These are phyloP conservation scores for Ambrosiella xylebori DNA, from an alignment of 2,329 filamentous ascomycete genomes.

Conservation along the genomic window DNA sequence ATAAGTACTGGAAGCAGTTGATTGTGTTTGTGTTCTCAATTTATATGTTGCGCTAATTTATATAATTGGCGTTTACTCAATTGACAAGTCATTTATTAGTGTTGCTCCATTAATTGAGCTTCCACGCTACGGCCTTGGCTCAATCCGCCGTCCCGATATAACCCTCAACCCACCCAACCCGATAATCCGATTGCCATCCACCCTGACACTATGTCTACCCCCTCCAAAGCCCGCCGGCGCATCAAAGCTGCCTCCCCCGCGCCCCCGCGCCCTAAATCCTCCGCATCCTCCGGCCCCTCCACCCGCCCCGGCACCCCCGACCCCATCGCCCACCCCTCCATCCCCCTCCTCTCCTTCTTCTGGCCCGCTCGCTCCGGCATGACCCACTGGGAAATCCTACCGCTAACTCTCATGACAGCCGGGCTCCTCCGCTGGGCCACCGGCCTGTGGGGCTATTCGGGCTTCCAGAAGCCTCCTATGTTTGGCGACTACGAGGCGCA, in stretches of 20 bases:
- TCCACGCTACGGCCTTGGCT: no score
- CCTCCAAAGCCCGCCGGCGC: conserved; percentile 42
- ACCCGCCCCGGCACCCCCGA: conserved; percentile 6
- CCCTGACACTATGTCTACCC: conserved; percentile 28
- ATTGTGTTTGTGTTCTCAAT: no score
- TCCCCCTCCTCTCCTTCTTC: conserved; percentile 83
- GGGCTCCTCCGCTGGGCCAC: conserved; percentile 88
- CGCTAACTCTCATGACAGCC: conserved; percentile 73
- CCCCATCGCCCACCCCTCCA: conserved; percentile 45
- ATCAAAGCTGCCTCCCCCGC: conserved; percentile 26
- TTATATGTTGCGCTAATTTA: no score
- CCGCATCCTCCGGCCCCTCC: conserved; percentile 2
- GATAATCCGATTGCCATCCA: neutral
- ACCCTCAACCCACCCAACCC: neutral
- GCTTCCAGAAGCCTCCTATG: conserved; percentile 69
- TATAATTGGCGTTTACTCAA: no score
- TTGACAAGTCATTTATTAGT: no score
- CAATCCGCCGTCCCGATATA: neutral
- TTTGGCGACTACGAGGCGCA: conserved; percentile 97
- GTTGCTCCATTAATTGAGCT: no score
- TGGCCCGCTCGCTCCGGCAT: conserved; percentile 73
- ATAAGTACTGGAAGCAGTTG: no score
- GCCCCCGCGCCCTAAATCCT: neutral
- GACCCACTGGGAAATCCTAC: conserved; percentile 85
- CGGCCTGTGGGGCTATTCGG: conserved; percentile 87